These are phyloP conservation scores for Perkinsus olseni DNA, from an alignment of 169 alveolate species.

Conservation along the genomic window DNA sequence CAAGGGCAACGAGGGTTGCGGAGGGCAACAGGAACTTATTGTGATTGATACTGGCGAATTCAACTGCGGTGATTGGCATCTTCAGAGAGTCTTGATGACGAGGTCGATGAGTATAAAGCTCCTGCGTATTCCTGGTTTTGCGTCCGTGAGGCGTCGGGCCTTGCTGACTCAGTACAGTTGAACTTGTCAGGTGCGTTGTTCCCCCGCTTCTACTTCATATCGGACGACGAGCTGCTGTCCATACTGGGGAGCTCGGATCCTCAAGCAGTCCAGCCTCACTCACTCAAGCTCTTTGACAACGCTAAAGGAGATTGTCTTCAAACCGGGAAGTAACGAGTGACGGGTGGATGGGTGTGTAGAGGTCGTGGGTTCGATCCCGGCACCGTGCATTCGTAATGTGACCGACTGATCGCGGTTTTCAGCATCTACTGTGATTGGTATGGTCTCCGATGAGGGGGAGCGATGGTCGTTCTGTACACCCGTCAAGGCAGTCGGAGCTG, in stretches of 20 bases:
- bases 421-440: conserved; percentile 49
- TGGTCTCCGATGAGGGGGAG: conserved; percentile 85
- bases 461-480: conserved; percentile 64
- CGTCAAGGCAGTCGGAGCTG: conserved; percentile 77
- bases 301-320: conserved; percentile 66
- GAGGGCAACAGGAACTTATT: too few species aligned
- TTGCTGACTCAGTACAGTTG: not conserved
- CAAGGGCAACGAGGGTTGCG: too few species aligned
- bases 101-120: too few species aligned
- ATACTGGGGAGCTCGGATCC: conserved; percentile 82
- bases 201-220: conserved; percentile 72
- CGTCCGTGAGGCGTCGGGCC: not conserved
- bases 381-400: not conserved
- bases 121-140: not conserved
- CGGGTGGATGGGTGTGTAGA: not conserved
- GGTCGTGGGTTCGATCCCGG: not conserved
- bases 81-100: too few species aligned
- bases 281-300: conserved; percentile 87
- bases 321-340: conserved; percentile 50
- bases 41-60: too few species aligned
- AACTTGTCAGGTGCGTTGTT: not conserved
- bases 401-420: not conserved
- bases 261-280: conserved; percentile 76
- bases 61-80: too few species aligned
- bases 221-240: conserved; percentile 84